phyloP scores from a whole-genome alignment of 345 rosid genomes.

The Eucalyptus pauciflora region DNA sequence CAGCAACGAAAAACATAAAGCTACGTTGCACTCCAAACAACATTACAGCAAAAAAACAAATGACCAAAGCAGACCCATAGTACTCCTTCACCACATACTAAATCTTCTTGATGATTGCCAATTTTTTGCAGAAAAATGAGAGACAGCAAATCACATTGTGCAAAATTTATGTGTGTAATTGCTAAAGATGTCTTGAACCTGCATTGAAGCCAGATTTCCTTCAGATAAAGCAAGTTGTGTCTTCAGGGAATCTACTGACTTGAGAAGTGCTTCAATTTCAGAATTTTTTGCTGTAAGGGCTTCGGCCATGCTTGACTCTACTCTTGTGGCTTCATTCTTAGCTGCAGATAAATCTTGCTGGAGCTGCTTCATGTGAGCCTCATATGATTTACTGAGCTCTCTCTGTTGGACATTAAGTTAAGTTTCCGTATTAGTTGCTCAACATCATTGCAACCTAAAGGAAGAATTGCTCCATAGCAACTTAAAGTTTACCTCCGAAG shows the following conservation, averaged over 20 bases:
- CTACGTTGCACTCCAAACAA: neutral
- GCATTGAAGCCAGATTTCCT: slow-evolving; percentile 86
- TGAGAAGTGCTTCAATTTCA: slow-evolving; percentile 79
- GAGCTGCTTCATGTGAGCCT: slow-evolving; percentile 74
- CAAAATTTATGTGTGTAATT: neutral
- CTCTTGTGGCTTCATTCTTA: slow-evolving; percentile 66
- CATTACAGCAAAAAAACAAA: neutral
- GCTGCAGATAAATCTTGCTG: slow-evolving; percentile 72
- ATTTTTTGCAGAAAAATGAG: neutral
- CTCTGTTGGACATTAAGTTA: slow-evolving; percentile 42
- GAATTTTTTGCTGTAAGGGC: slow-evolving; percentile 90
- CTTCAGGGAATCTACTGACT: slow-evolving; percentile 68
- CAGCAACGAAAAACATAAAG: neutral
- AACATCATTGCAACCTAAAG: neutral
- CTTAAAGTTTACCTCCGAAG: slow-evolving; percentile 59
- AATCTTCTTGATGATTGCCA: neutral
- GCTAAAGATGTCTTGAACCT: slow-evolving; percentile 36
- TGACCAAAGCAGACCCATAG: neutral
- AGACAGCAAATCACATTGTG: neutral
- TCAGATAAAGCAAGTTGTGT: slow-evolving; percentile 75
- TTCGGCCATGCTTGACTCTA: slow-evolving; percentile 75
- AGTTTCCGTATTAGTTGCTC: neutral
- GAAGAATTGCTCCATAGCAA: neutral
- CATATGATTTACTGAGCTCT: slow-evolving; percentile 86
- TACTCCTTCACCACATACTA: neutral